Conservation (phyloP, 2,329 filamentous ascomycete genomes). For the Penicillium sp. region DNA sequence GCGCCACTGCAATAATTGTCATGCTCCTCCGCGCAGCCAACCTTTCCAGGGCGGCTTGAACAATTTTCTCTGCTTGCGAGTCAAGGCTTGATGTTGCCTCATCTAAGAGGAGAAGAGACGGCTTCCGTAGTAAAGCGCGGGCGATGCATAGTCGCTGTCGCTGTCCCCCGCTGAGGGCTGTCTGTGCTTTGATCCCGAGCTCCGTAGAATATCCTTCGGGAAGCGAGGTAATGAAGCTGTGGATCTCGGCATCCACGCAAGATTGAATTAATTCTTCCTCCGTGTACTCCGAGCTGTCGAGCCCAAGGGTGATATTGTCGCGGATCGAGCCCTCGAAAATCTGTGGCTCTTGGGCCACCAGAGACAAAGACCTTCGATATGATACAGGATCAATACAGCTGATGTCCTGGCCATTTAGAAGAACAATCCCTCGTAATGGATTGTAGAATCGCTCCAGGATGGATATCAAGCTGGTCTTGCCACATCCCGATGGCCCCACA, state of each 20-base stretch:
- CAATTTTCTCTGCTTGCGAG: not conserved
- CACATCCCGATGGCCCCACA: not conserved
- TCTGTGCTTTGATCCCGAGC: not conserved
- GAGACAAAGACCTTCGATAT: not conserved
- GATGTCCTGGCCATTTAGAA: not conserved
- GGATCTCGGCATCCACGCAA: not conserved
- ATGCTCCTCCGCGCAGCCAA: not conserved
- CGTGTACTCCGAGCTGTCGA: not conserved
- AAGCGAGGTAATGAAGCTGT: not conserved
- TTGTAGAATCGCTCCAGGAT: not conserved
- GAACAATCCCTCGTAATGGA: not conserved
- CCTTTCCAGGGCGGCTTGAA: not conserved
- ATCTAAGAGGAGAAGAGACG: not conserved
- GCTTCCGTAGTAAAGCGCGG: not conserved
- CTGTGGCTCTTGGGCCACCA: not conserved
- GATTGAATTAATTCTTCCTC: not conserved
- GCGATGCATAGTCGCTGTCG: not conserved
- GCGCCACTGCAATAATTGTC: not conserved
- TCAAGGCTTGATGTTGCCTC: not conserved
- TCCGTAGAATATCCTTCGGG: not conserved
- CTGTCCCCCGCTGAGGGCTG: not conserved
- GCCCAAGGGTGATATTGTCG: not conserved
- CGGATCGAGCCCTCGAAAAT: not conserved
- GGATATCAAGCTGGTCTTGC: not conserved
- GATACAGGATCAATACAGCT: not conserved